These are phyloP conservation scores for Sporodiniella umbellata DNA, from an alignment of 371 early-diverging fungal genomes.

Conservation along the genomic window DNA sequence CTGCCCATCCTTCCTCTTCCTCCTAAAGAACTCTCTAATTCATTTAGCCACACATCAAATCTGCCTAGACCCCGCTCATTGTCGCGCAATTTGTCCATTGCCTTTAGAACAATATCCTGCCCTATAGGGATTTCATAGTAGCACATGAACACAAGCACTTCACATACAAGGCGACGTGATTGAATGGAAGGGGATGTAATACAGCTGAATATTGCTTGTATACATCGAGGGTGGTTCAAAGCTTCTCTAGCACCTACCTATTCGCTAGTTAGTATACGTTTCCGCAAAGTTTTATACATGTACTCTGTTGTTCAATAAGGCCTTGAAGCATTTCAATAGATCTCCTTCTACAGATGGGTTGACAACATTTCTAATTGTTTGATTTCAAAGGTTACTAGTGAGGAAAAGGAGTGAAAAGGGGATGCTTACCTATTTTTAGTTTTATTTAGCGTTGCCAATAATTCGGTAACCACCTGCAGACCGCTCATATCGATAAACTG, in stretches of 20 bases:
- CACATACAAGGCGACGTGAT: slow-evolving; percentile 75
- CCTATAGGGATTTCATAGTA: slow-evolving; percentile 75
- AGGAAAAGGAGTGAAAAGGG: not conserved
- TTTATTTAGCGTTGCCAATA: slow-evolving; percentile 52
- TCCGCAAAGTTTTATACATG: not conserved
- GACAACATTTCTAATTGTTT: slow-evolving; percentile 48
- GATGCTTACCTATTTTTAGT: slow-evolving; percentile 37
- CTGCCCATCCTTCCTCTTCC: slow-evolving; percentile 86
- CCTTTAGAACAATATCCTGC: slow-evolving; percentile 71
- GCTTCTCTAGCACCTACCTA: slow-evolving; percentile 82
- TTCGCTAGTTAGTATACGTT: not conserved
- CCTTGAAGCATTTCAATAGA: slow-evolving; percentile 77
- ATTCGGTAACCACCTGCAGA: slow-evolving; percentile 60
- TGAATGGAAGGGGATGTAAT: slow-evolving; percentile 70
- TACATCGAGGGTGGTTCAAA: slow-evolving; percentile 62
- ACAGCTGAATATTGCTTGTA: slow-evolving; percentile 71
- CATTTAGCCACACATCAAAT: slow-evolving; percentile 83
- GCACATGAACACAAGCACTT: slow-evolving; percentile 79
- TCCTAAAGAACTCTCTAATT: slow-evolving; percentile 66
- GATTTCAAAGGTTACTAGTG: not conserved
- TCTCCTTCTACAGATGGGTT: slow-evolving; percentile 73
- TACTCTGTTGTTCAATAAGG: slow-evolving; percentile 70
- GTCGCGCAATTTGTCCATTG: slow-evolving; percentile 59
- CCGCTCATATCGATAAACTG: slow-evolving; percentile 74
- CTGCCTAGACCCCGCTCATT: slow-evolving; percentile 57